Evolutionary conservation across 352 stramenopile genomes (phyloP).

Genomic region (Saprolegnia diclina): DNA sequence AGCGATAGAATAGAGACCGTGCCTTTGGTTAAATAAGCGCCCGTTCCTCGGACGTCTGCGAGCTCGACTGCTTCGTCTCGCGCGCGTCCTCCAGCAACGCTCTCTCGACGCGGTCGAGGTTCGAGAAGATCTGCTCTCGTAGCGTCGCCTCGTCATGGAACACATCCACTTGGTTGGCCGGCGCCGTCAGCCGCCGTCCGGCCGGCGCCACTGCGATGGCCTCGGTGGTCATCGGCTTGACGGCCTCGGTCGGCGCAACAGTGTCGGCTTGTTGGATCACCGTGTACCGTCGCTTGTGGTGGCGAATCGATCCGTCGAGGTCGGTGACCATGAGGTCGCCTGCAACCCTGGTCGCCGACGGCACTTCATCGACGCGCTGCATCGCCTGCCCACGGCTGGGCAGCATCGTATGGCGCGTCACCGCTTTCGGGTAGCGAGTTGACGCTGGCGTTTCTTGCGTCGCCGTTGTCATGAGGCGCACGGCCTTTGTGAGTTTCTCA

Average conservation of each 20-base stretch:
- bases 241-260: not conserved
- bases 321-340: not conserved
- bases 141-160: not conserved
- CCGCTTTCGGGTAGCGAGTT: not conserved
- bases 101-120: not conserved
- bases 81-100: not conserved
- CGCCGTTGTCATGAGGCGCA: not conserved
- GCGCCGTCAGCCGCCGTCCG: not conserved
- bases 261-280: not conserved
- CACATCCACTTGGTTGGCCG: not conserved
- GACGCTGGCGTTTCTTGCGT: not conserved
- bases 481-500: not conserved
- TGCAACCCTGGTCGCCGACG: not conserved
- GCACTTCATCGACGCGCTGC: not conserved
- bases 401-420: not conserved
- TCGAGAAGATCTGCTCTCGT: not conserved
- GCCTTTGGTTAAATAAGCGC: not conserved
- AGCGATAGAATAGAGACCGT: not conserved
- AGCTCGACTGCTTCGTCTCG: not conserved
- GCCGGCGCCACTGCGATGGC: too few species aligned
- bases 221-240: too few species aligned
- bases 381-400: not conserved
- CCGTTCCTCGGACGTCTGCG: too few species aligned
- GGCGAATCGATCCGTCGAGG: not conserved
- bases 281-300: not conserved